Base-by-base conservation (phyloP, 495 filamentous ascomycete genomes). In the Cercophora samala region DNA sequence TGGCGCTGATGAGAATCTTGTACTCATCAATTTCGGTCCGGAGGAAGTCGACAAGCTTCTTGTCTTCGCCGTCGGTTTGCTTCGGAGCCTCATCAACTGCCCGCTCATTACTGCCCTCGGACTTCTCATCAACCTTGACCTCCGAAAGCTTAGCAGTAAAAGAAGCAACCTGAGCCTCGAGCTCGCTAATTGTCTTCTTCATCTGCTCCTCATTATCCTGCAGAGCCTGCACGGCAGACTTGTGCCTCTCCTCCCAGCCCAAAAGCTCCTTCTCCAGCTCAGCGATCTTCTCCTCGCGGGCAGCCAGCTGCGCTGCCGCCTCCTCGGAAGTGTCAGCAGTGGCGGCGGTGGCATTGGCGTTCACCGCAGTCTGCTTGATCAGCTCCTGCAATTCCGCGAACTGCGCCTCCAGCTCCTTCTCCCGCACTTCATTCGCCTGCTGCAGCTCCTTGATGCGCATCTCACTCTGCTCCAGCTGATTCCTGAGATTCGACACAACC, bases 381-480 rank as follows among this genome's bases (percentile, higher is more conserved):
- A 86, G 81, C 53, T 82, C 75, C 42, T 86, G 88, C 21, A 97
- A 81, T 62, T 78, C 84, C 37, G 89, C 84, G 61, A 97, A 80
- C 77, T 96, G 87, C 42, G 79, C 76, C 58, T 85, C 72, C 3
- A 98, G 83, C 69, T 92, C 87, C 71, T 86, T 84, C 80, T 98
- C 93, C 32, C 93, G 85, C 13, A 78, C 73, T 18, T 84, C 83
- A 71, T 97, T 88, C 3, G 82, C 83, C 64, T 91, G 87, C n/a
- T 88, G 89, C 72, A 97, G 80, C 26, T 85, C 80, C 61, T 84
- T 86, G 70, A 96, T 91, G 71, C 93, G 86, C 66, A 85, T 88
- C 77, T 98, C 93, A 69, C 88, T 93, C 75, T 93, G 88, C 62
- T 93, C 83, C 18, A 98, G 83, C 75, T 97, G 92, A 59, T 94